Evolutionary conservation across 208 protist genomes (phyloP), one percentile per base, ranked within the genome.

Genomic region (Crithidia thermophila): DNA sequence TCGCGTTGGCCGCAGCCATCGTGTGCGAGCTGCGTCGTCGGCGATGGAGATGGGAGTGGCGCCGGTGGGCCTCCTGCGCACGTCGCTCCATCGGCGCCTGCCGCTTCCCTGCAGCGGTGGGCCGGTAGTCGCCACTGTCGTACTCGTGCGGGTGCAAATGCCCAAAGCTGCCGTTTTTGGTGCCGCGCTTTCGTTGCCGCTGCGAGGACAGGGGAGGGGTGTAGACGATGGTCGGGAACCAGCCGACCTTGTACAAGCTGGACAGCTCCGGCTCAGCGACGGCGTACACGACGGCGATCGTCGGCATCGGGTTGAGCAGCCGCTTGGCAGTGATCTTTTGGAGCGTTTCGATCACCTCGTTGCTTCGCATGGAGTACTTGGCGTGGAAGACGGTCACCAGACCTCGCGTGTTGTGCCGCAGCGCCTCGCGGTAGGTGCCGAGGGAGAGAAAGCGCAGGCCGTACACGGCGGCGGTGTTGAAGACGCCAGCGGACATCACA

Each of bases 181-280:
- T 18, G 10, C 40, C 20, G 18, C 42, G 42, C 6, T 28, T 33
- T 25, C 36, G 42, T 1, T 37, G 45, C 46, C 8, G 37, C 27
- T 60, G 43, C 30, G n/a, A 36, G 14, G 5, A 47, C 23, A 56
- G 49, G 0, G 85, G 80, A 39, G 87, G 87, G 18, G 77, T 82
- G 67, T 87, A 94, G 10, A 96, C 79, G 46, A 96, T 90, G 6
- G 90, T 96, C 10, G 90, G 90, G 46, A 94, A 86, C 84, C 87
- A 96, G 45, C 59, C 64, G 9, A 96, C 83, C 14, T 86, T 82
- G 68, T 87, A 96, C 33, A 93, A 70, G 13, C 72, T 72, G 1
- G 87, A 84, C 33, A 96, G 79, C 69, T 94, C 85, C n/a, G 87
- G 87, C 63, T 96, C 87, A 11, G 85, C 76, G 27, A 96, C 87